Conservation (phyloP, 768 basidiomycete genomes). For the Phaeotremella skinneri region DNA sequence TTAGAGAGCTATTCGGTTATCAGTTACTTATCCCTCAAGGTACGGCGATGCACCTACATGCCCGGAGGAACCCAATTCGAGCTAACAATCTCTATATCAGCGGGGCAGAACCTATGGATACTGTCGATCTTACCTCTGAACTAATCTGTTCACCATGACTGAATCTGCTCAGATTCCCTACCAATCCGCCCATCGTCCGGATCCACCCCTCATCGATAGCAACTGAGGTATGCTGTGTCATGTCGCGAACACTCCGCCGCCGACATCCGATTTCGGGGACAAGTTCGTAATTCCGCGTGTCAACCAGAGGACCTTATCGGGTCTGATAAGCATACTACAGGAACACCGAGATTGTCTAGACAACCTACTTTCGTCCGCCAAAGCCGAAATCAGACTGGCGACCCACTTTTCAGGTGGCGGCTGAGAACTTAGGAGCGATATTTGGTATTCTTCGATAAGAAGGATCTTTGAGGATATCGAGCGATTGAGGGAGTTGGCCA, state of each 20-base stretch:
- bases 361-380: not conserved
- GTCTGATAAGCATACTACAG: not conserved
- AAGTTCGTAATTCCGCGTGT: constrained; percentile 40
- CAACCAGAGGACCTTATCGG: constrained; percentile 12
- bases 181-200: constrained; percentile 11
- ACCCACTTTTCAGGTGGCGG: not conserved
- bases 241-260: constrained; percentile 6
- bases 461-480: constrained; percentile 18
- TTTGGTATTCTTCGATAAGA: constrained; percentile 13
- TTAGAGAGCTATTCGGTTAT: no score
- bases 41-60: not conserved
- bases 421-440: not conserved
- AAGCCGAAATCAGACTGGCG: not conserved
- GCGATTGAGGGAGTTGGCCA: constrained; percentile 12
- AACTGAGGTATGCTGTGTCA: constrained; percentile 4
- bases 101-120: not conserved
- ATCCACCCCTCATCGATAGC: constrained; percentile 11
- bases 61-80: constrained; percentile 5
- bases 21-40: not conserved
- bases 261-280: constrained; percentile 27
- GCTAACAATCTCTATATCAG: not conserved
- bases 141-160: constrained; percentile 15
- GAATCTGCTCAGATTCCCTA: constrained; percentile 6
- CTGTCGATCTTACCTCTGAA: not conserved
- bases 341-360: not conserved